Evolutionary conservation across 768 basidiomycete species (phyloP).

Genomic region (Vararia minispora): DNA sequence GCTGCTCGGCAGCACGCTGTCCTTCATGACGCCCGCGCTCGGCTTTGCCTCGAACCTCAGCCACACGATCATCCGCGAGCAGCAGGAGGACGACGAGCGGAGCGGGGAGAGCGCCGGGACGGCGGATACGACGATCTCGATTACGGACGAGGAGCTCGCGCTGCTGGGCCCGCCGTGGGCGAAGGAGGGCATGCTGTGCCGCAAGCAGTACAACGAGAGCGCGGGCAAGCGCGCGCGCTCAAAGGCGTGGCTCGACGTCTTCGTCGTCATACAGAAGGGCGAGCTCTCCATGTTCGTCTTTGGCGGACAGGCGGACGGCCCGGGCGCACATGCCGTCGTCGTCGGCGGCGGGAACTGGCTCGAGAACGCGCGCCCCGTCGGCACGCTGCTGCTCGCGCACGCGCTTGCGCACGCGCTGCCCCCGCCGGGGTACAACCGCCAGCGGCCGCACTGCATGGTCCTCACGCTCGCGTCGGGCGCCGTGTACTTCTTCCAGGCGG

Average conservation of each 20-base stretch:
- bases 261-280: constrained; percentile 92
- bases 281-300: constrained; percentile 95
- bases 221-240: constrained; percentile 76
- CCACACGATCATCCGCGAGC: constrained; percentile 91
- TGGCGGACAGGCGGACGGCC: constrained; percentile 43
- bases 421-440: constrained; percentile 82
- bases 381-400: constrained; percentile 78
- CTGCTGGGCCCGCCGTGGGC: constrained; percentile 97
- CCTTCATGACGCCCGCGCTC: constrained; percentile 75
- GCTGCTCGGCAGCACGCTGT: constrained; percentile 49
- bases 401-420: constrained; percentile 81
- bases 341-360: constrained; percentile 99
- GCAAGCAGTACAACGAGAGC: constrained; percentile 91
- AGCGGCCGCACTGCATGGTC: constrained; percentile 92
- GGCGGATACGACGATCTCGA: constrained; percentile 65
- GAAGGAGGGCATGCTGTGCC: constrained; percentile 92
- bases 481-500: constrained; percentile 97
- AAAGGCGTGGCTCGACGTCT: constrained; percentile 89
- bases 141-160: constrained; percentile 92
- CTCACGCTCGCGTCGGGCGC: constrained; percentile 80
- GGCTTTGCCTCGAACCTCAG: constrained; percentile 96
- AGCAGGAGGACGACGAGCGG: constrained; percentile 82
- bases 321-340: no score
- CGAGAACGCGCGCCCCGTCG: constrained; percentile 80
- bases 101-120: constrained; percentile 58